A percentile compares a stretch with the other conserved stretches of the same genome.
Evolutionary conservation across 2,329 filamentous ascomycete species (phyloP).

Genomic region (Ceratocystis variospora): DNA sequence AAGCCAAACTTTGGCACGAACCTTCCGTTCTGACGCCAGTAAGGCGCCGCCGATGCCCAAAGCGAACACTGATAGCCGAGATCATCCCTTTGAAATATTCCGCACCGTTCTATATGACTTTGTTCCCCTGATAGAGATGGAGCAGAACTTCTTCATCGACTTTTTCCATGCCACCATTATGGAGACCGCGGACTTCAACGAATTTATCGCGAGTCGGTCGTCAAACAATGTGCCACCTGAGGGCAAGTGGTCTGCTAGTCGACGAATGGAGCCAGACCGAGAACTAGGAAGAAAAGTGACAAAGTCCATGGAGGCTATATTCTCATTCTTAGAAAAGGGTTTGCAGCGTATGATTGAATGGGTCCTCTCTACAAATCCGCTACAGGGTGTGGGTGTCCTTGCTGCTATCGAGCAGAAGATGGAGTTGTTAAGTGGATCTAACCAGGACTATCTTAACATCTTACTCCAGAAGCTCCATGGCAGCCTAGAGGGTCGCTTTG

Average conservation of each 20-base stretch:
- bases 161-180: constrained; percentile 91
- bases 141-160: constrained; percentile 94
- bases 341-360: constrained; percentile 71
- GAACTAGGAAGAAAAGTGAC: constrained; percentile 71
- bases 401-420: constrained; percentile 68
- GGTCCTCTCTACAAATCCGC: constrained; percentile 63
- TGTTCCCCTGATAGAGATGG: constrained; percentile 69
- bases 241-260: constrained; percentile 20
- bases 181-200: constrained; percentile 68
- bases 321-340: constrained; percentile 66
- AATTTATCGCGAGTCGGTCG: constrained; percentile 48
- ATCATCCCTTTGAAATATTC: constrained; percentile 71
- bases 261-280: constrained; percentile 72
- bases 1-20: constrained; percentile 71
- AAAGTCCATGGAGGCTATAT: constrained; percentile 81
- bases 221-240: constrained; percentile 19
- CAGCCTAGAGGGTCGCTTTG: constrained; percentile 61
- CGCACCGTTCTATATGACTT: constrained; percentile 67
- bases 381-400: constrained; percentile 80
- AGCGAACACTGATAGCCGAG: constrained; percentile 43
- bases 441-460: constrained; percentile 78
- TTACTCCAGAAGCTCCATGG: constrained; percentile 67
- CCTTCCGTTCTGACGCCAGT: constrained; percentile 52
- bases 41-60: constrained; percentile 34
- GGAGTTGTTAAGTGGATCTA: constrained; percentile 68